phyloP scores from a whole-genome alignment of 192 early-diverging fungal species.

The Lobosporangium transversale region DNA sequence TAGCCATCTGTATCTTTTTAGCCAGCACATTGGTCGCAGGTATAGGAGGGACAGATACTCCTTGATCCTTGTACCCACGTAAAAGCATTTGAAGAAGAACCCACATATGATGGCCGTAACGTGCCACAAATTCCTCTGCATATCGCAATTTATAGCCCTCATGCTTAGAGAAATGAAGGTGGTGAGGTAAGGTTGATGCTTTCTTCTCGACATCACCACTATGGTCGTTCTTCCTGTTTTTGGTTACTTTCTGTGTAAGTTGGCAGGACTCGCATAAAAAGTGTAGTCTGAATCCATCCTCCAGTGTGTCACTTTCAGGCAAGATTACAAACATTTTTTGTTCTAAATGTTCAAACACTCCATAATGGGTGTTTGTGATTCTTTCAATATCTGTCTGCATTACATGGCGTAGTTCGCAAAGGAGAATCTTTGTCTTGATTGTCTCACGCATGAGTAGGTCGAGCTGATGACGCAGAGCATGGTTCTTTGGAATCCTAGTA shows the following conservation, averaged over 20 bases:
- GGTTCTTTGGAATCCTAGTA: neutral
- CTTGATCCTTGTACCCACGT: slow-evolving; percentile 10
- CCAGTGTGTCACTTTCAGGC: slow-evolving; percentile 3
- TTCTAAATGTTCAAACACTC: slow-evolving; percentile 12
- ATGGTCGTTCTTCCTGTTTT: neutral
- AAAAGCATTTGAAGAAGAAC: slow-evolving; percentile 8
- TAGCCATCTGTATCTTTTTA: neutral
- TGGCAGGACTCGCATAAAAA: slow-evolving; percentile 20
- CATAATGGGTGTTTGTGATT: slow-evolving; percentile 9
- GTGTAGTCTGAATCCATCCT: slow-evolving; percentile 10
- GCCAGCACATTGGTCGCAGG: neutral
- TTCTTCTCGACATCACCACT: neutral
- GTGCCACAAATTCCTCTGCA: slow-evolving; percentile 13
- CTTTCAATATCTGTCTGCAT: slow-evolving; percentile 8
- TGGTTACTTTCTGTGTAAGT: slow-evolving; percentile 1
- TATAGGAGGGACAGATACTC: slow-evolving; percentile 4
- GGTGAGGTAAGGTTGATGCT: slow-evolving; percentile 4
- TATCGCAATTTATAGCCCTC: slow-evolving; percentile 14
- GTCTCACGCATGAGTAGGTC: slow-evolving; percentile 6
- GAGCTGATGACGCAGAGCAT: slow-evolving; percentile 9
- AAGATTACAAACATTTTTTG: slow-evolving; percentile 11
- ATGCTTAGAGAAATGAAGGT: slow-evolving; percentile 7
- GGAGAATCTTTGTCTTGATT: slow-evolving; percentile 4
- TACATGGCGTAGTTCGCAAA: slow-evolving; percentile 9
- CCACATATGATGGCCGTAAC: slow-evolving; percentile 23